Evolutionary conservation across 192 early-diverging fungal genomes (phyloP), one percentile per base, ranked within the genome.

Genomic region (Linnemannia exigua): DNA sequence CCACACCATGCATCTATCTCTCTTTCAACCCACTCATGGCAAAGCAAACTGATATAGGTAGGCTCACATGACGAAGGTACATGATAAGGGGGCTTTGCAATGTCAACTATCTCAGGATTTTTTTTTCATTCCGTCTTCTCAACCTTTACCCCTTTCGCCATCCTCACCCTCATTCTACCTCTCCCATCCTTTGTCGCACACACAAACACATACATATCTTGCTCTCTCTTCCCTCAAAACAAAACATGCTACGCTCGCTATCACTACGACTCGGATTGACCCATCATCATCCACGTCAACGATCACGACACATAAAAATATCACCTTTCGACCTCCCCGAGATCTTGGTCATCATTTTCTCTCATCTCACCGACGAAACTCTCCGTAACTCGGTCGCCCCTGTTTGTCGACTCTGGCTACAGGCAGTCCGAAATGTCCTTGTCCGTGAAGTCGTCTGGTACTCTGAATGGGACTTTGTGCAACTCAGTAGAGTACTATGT

Each of bases 321-420:
- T 63, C 58, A 8, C 58, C 58, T 12, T 15, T 63, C 9, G 9
- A 31, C 0, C 58, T 63, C 8, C 58, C 58, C 8, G 58, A 63
- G 28, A 63, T 63, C 58, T 11, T 63, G 28, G 28, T 31, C 58
- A 63, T 63, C 0, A 31, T 63, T 25, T 63, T 63, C 28, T 63
- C 58, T 3, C 22, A 63, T 2, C 58, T 63, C 58, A 3, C 58
- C 2, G 58, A 63, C 11, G 12, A 33, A 6, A 16, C 58, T 25
- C 58, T 63, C 58, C 58, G 58, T 63, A n/a, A 31, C 25, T 63
- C 58, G 12, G 58, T 63, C 58, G 58, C 58, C 12, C 58, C 58
- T 3, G 58, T 63, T 12, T 33, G 58, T 31, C 58, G 58, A 3
- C 58, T 63, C 28, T 63, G 58, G 58, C 28, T 63, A 3, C 28